Base-by-base conservation (phyloP, 768 basidiomycete species). In the Clavaria fumosa region DNA sequence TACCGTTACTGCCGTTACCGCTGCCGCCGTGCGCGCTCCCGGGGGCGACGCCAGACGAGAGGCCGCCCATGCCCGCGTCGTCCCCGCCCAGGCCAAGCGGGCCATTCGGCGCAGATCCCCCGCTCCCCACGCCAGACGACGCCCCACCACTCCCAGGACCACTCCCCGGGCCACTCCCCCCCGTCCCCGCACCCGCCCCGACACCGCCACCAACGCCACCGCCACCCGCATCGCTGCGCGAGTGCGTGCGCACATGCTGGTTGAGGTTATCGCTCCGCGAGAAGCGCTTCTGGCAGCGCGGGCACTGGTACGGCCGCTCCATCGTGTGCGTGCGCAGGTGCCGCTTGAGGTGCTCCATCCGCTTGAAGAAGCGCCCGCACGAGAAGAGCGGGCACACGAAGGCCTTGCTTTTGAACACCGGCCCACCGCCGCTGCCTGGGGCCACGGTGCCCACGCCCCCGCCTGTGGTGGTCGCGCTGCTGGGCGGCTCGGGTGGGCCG, bases 281-380 rank as follows among this genome's bases (percentile, higher is more conserved):
- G 57, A 95, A 95, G 43, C 71, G 67, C 65, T 85, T 86, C 49
- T 66, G 62, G 54, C 89, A 93, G 18, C 63, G 59, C 31, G 67
- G 60, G 52, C 89, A 90, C 38, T 64, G 63, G 56, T 74, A 91
- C 1, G 89, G 88, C 26, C 78, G 63, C 55, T 91, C 88, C 71
- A 84, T 71, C 19, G 86, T 90, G 52, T 93, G 89, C 6, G 86
- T 88, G 41, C 85, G 69, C 21, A 89, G 58, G 54, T 93, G 89
- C 31, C 88, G 61, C 58, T 84, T 83, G 46, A 91, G 68, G 52
- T 93, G 88, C 51, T 93, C 89, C 70, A 81, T 78, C 7, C 89
- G 74, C 66, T 88, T 90, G 72, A 91, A 93, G 46, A 80, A 60
- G 44, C 81, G 64, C 3, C 81, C 75, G 50, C 89, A 95, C 10